Base-by-base conservation (phyloP, 306 rosid species). In the Geum urbanum region DNA sequence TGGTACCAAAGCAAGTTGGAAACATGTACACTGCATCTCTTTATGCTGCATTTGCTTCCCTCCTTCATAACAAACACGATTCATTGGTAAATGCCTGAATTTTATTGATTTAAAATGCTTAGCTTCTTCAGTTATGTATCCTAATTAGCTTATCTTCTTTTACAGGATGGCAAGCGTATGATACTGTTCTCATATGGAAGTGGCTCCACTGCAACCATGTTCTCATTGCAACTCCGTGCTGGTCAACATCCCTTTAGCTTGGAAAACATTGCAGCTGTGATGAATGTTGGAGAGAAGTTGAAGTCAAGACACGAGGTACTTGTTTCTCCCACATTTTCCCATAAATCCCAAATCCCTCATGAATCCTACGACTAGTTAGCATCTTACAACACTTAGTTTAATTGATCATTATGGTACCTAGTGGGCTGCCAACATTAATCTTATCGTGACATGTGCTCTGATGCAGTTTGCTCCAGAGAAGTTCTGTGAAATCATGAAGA, bases 1-100 rank as follows among this genome's bases (percentile, higher is more conserved):
- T 89, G 84, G 15, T 95, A 55, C 99, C 99, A 55, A 95, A 95
- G 85, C 92, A 87, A 91, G 89, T 91, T 19, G 99, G 99, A 72
- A 95, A 95, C 85, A 91, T 95, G 97, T 95, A 95, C 82, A 95
- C 99, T 32, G 99, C 99, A n/a, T 95, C 99, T 71, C 82, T 95
- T 59, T 95, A 95, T 74, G 99, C 99, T 37, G 99, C 99, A 74
- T 91, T 91, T 78, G 95, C 81, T 35, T 91, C 99, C 63, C 95
- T 95, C 52, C 75, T 95, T 60, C 99, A 95, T 81, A 87, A 87
- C 77, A 91, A 88, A 66, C 74, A 84, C 37, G 86, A 69, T 68
- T 39, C 90, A 76, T 67, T 95, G 99, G 99, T 95, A 75, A 81
- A 71, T 75, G 6, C 77, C 76, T 66, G 62, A 41, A 11, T 18